Evolutionary conservation across 495 filamentous ascomycete species (phyloP).

Genomic region (Opeltia flavorubescens): DNA sequence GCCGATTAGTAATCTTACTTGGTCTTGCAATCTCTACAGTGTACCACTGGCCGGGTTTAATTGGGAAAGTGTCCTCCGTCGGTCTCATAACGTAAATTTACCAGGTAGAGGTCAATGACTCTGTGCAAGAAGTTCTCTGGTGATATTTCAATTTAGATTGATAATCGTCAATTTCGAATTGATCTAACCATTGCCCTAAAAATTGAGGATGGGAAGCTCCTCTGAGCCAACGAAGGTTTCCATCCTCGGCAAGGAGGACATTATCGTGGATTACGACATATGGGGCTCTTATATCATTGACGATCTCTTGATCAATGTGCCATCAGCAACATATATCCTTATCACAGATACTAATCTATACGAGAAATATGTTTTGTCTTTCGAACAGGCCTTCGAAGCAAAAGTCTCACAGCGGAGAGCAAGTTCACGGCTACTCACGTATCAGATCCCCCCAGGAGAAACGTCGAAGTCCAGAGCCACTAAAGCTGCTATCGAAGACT

Average conservation of each 20-base stretch:
- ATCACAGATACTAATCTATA: conserved; percentile 91
- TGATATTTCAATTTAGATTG: no score
- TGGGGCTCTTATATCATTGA: conserved; percentile 70
- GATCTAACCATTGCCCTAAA: conserved; percentile 6
- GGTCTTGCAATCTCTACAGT: no score
- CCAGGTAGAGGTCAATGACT: no score
- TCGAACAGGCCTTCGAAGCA: conserved; percentile 56
- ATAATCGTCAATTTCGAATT: no score
- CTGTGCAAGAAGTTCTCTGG: no score
- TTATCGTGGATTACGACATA: conserved; percentile 81
- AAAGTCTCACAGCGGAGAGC: conserved; percentile 14
- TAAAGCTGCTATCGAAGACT: conserved; percentile 92
- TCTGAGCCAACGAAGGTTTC: conserved; percentile 25
- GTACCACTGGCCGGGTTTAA: no score
- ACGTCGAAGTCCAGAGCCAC: conserved; percentile 84
- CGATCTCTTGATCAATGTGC: conserved; percentile 64
- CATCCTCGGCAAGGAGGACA: conserved; percentile 55
- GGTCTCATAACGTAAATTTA: no score
- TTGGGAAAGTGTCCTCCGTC: no score
- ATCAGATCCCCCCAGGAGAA: conserved; percentile 81
- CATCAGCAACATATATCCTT: conserved; percentile 85
- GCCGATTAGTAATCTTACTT: no score
- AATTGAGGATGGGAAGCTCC: conserved; percentile 31
- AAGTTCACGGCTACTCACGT: conserved; percentile 60
- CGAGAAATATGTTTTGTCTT: conserved; percentile 61